Conservation (phyloP, 495 filamentous ascomycete genomes). For the Penicillium angulare region DNA sequence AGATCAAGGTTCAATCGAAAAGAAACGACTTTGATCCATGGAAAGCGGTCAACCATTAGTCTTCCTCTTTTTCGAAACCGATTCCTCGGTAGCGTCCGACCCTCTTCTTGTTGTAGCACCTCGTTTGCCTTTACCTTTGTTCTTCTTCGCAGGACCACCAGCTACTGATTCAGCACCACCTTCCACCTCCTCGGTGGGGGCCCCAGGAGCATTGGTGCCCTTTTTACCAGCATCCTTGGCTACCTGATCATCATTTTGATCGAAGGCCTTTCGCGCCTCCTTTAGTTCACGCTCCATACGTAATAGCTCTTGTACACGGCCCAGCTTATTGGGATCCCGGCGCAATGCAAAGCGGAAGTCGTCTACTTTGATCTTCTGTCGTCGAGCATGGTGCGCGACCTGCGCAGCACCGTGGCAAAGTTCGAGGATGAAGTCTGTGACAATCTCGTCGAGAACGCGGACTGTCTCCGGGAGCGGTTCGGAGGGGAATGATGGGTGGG, state of each 20-base stretch:
- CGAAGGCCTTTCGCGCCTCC: conserved; percentile 68
- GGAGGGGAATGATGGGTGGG: conserved; percentile 39
- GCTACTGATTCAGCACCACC: conserved; percentile 16
- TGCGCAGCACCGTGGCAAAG: conserved; percentile 85
- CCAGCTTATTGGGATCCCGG: conserved; percentile 78
- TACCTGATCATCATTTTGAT: conserved; percentile 52
- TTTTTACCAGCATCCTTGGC: conserved; percentile 45
- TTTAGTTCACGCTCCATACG: conserved; percentile 78
- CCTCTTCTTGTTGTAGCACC: conserved; percentile 28
- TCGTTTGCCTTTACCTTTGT: conserved; percentile 44
- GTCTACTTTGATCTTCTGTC: conserved; percentile 96
- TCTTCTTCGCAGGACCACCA: conserved; percentile 32
- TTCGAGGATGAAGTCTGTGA: conserved; percentile 87
- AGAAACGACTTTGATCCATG: no score
- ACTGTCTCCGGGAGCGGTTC: conserved; percentile 78
- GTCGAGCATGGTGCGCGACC: conserved; percentile 74
- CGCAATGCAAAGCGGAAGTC: conserved; percentile 94
- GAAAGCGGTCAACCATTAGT: no score
- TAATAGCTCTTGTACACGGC: conserved; percentile 84
- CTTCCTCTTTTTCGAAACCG: conserved; percentile 43
- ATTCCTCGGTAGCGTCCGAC: conserved; percentile 47
- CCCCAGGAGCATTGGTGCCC: conserved; percentile 10
- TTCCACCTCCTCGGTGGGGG: conserved; percentile 10
- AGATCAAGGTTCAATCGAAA: no score
- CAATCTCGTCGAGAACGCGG: conserved; percentile 85